These are phyloP conservation scores for Paraglomus occultum DNA, from an alignment of 192 early-diverging fungal genomes.

Conservation along the genomic window DNA sequence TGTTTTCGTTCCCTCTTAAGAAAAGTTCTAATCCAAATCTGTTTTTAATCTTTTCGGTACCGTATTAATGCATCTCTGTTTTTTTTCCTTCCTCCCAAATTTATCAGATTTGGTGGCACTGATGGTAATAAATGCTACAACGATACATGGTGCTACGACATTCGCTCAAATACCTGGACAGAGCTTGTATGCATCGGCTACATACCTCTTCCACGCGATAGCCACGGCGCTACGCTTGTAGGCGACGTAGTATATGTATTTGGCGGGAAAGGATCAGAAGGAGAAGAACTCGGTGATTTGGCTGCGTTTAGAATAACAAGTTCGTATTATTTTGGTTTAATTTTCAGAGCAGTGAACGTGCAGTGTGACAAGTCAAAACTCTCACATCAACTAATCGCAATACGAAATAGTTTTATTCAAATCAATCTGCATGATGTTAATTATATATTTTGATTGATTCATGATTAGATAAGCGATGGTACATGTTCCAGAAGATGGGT, in stretches of 20 bases:
- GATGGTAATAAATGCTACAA: conserved; percentile 50
- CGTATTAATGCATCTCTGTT: background rate
- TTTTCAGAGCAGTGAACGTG: background rate
- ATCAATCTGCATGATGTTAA: background rate
- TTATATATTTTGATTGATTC: background rate
- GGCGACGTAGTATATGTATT: conserved; percentile 56
- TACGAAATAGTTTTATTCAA: background rate
- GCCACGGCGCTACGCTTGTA: conserved; percentile 35
- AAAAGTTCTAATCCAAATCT: background rate
- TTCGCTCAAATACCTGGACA: conserved; percentile 40
- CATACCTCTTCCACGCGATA: conserved; percentile 46
- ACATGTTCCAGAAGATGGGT: conserved; percentile 47
- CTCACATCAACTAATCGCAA: background rate
- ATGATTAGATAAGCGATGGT: conserved; percentile 49
- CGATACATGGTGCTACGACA: conserved; percentile 57
- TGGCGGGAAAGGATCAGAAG: conserved; percentile 48
- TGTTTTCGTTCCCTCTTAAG: background rate
- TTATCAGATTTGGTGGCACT: conserved; percentile 53
- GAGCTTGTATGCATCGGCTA: conserved; percentile 40
- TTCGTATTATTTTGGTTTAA: conserved; percentile 21
- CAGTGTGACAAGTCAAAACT: background rate
- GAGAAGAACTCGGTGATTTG: conserved; percentile 45
- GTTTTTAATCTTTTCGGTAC: background rate
- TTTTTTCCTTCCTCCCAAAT: background rate
- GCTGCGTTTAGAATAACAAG: conserved; percentile 51